Evolutionary conservation across 257 asterid species (phyloP).

Genomic region (Gardenia jasminoides): DNA sequence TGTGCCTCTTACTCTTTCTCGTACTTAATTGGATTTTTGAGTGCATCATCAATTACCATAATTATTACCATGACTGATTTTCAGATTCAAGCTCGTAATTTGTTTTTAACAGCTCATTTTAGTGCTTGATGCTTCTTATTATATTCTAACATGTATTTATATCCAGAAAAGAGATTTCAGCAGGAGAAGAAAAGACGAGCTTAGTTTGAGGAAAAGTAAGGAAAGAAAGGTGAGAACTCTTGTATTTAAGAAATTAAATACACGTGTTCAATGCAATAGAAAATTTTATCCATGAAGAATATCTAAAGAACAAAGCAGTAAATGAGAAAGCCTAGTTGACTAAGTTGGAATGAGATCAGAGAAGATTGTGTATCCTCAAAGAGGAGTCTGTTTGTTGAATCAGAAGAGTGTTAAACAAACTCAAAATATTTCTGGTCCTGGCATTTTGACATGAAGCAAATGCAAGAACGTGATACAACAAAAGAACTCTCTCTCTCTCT

Average conservation of each 20-base stretch:
- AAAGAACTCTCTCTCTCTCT: not conserved
- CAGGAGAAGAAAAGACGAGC: constrained; percentile 82
- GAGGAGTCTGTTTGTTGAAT: not conserved
- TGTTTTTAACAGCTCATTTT: not conserved
- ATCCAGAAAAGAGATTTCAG: constrained; percentile 74
- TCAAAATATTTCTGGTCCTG: not conserved
- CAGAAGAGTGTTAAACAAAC: not conserved
- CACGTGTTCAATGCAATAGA: not conserved
- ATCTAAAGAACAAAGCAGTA: not conserved
- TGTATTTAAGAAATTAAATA: not conserved
- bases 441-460: not conserved
- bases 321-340: not conserved
- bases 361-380: not conserved
- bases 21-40: not conserved
- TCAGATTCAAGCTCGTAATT: constrained; percentile 2
- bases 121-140: constrained; percentile 9
- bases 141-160: constrained; percentile 2
- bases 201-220: constrained; percentile 56
- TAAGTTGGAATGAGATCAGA: not conserved
- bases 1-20: not conserved
- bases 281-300: not conserved
- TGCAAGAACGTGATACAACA: not conserved
- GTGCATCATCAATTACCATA: not conserved
- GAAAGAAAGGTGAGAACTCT: constrained; percentile 63
- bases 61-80: not conserved